These are phyloP conservation scores for Centella asiatica DNA, from an alignment of 129 eudicot species.

Conservation along the genomic window DNA sequence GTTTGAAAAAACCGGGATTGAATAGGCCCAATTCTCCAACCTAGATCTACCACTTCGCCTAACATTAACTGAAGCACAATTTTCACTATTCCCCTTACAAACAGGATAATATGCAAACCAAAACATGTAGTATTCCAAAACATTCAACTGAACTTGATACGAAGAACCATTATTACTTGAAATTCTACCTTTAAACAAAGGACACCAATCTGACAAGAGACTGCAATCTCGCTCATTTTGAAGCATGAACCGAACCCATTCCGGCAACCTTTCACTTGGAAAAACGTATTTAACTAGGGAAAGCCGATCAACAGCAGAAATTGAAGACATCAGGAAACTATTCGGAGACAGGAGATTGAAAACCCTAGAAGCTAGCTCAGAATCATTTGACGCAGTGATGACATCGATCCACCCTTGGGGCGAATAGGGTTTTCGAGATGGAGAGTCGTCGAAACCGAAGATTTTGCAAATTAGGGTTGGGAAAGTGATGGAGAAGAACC, in stretches of 20 bases:
- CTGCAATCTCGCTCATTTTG: constrained; percentile 41
- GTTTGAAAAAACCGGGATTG: constrained; percentile 68
- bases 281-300: constrained; percentile 81
- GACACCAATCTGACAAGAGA: constrained; percentile 49
- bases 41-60: constrained; percentile 42
- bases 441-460: constrained; percentile 61
- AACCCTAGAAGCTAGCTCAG: constrained; percentile 35
- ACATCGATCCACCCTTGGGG: constrained; percentile 70
- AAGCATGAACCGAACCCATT: constrained; percentile 63
- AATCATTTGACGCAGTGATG: constrained; percentile 27
- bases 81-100: constrained; percentile 60
- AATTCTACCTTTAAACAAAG: constrained; percentile 61
- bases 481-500: constrained; percentile 85
- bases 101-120: constrained; percentile 97
- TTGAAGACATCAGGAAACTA: constrained; percentile 52
- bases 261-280: constrained; percentile 74
- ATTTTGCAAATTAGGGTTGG: constrained; percentile 75
- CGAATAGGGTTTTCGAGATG: constrained; percentile 25
- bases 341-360: constrained; percentile 58
- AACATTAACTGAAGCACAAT: constrained; percentile 18
- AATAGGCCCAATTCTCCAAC: constrained; percentile 81
- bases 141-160: constrained; percentile 63
- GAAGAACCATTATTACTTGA: constrained; percentile 32
- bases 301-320: constrained; percentile 64
- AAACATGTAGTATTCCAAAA: constrained; percentile 82